Conservation (phyloP, 139 green algal genomes). For the Coelastrella sp. region DNA sequence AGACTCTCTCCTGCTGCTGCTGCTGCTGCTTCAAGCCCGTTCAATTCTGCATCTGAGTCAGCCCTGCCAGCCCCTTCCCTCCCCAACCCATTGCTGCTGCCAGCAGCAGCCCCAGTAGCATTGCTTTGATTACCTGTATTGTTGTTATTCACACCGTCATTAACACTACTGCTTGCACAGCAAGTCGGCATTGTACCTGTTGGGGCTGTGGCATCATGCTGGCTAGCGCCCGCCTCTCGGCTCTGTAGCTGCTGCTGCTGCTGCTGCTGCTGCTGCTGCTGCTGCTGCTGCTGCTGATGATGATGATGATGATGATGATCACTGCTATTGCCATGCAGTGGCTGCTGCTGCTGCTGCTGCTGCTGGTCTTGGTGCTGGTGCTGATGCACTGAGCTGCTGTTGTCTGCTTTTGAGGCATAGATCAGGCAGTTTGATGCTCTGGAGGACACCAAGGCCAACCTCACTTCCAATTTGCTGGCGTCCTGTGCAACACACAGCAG, state of each 20-base stretch:
- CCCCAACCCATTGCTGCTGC: no score
- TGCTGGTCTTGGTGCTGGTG: conserved; percentile 28
- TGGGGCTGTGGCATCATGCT: no score
- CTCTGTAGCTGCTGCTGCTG: neutral
- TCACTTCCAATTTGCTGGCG: conserved; percentile 46
- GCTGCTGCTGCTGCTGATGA: neutral
- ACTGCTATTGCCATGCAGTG: neutral
- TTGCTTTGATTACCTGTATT: no score
- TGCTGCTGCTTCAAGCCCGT: neutral
- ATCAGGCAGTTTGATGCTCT: conserved; percentile 45
- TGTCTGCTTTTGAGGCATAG: conserved; percentile 23
- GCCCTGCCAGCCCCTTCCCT: no score
- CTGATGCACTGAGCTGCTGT: neutral
- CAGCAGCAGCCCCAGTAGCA: no score
- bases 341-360: conserved; percentile 16
- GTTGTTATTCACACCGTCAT: no score
- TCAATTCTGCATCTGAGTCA: no score
- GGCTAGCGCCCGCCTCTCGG: no score
- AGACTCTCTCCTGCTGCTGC: neutral
- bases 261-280: neutral
- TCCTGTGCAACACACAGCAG: neutral
- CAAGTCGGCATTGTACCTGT: no score
- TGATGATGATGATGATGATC: no score
- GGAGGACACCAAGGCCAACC: conserved; percentile 55
- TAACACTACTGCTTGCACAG: no score